These are phyloP conservation scores for Stephanodiscus minutulus DNA, from an alignment of 108 stramenopile genomes.

Conservation along the genomic window DNA sequence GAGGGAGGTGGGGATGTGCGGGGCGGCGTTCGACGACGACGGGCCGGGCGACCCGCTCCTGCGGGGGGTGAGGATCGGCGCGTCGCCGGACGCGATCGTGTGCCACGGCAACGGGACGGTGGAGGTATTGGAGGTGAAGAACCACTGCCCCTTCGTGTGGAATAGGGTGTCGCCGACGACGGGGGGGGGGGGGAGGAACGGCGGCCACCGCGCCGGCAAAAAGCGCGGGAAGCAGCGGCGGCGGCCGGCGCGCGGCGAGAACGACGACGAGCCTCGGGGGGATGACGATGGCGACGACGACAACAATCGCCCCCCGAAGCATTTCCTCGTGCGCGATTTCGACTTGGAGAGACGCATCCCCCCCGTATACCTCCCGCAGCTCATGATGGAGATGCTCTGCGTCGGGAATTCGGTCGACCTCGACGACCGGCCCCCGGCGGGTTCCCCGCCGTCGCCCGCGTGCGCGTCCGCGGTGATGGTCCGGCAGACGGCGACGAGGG, in stretches of 20 bases:
- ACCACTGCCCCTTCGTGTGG: slow-evolving; percentile 88
- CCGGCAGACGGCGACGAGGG: slow-evolving; percentile 79
- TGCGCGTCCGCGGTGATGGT: slow-evolving; percentile 85
- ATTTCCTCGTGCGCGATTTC: slow-evolving; percentile 36
- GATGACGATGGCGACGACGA: too few species aligned
- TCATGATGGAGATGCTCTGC: slow-evolving; percentile 89
- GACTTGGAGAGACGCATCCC: slow-evolving; percentile 50
- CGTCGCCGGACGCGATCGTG: slow-evolving; percentile 80
- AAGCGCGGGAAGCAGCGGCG: slow-evolving; percentile 5
- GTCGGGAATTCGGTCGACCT: slow-evolving; percentile 52
- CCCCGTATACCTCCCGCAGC: slow-evolving; percentile 76
- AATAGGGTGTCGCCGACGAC: slow-evolving; percentile 25
- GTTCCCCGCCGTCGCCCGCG: slow-evolving; percentile 13
- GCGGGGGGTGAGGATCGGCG: slow-evolving; percentile 62
- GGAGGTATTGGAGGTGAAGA: slow-evolving; percentile 87
- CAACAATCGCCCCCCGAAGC: background rate
- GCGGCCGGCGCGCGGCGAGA: slow-evolving; percentile 22
- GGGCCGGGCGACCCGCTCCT: slow-evolving; percentile 35
- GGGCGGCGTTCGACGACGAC: slow-evolving; percentile 59
- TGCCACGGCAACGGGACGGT: slow-evolving; percentile 69
- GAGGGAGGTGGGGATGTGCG: slow-evolving; percentile 87
- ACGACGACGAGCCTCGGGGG: background rate
- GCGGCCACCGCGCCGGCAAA: slow-evolving; percentile 3
- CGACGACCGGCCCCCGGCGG: background rate
- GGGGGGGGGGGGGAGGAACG: too few species aligned